Evolutionary conservation across 192 early-diverging fungal species (phyloP).

Genomic region (Podila clonocystis): DNA sequence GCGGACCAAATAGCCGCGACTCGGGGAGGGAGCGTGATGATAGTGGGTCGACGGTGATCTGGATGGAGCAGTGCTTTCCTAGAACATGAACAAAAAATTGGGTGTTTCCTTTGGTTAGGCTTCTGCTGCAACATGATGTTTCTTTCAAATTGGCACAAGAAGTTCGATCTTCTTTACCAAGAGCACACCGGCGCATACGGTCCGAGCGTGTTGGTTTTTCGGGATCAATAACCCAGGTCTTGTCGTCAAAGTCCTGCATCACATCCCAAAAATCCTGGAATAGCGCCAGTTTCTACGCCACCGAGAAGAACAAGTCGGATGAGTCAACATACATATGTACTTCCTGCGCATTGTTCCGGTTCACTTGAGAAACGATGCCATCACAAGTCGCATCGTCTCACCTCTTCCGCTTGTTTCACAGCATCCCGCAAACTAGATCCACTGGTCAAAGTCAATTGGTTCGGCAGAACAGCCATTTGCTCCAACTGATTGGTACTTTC

Average conservation of each 20-base stretch:
- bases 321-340: neutral
- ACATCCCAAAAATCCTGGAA: constrained; percentile 45
- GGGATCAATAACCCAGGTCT: constrained; percentile 50
- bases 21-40: constrained; percentile 23
- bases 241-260: constrained; percentile 52
- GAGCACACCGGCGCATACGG: constrained; percentile 39
- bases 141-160: neutral
- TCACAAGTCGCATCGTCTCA: neutral
- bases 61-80: constrained; percentile 51
- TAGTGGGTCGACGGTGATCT: constrained; percentile 31
- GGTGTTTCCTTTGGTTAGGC: neutral
- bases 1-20: constrained; percentile 32
- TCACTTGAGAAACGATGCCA: neutral
- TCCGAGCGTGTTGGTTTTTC: constrained; percentile 45
- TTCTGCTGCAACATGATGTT: too few relatives aligned
- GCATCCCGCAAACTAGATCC: constrained; percentile 2
- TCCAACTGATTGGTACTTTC: neutral
- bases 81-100: neutral
- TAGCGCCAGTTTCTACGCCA: constrained; percentile 11
- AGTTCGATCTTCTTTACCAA: constrained; percentile 25
- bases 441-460: neutral
- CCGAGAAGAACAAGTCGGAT: neutral
- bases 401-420: constrained; percentile 20
- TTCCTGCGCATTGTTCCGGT: neutral
- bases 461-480: neutral